Conservation (phyloP, 2,329 filamentous ascomycete genomes). For the Talaromyces sp. region DNA sequence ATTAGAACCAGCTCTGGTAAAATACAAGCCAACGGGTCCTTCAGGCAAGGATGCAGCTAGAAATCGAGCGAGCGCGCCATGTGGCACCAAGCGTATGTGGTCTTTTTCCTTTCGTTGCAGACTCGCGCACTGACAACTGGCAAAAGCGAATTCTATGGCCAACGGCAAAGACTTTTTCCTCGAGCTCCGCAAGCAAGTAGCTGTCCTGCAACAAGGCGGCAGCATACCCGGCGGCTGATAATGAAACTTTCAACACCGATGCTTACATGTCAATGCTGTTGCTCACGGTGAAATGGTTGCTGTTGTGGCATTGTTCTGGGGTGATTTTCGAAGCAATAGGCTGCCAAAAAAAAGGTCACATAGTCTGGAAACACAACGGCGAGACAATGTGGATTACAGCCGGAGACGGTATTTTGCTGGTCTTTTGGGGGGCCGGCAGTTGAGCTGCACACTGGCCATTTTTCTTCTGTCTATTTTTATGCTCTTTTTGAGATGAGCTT, state of each 20-base stretch:
- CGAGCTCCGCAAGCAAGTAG: conserved; percentile 43
- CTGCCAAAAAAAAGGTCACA: neutral
- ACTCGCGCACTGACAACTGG: conserved; percentile 6
- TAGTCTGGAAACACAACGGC: too few species aligned
- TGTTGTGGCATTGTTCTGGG: neutral
- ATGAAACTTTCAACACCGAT: neutral
- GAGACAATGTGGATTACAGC: neutral
- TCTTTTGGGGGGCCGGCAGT: neutral
- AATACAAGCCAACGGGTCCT: conserved; percentile 32
- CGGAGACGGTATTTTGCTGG: neutral
- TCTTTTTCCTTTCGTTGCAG: neutral
- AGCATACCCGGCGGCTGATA: conserved; percentile 30
- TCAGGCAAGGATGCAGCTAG: conserved; percentile 26
- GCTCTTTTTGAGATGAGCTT: neutral
- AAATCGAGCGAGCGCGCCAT: conserved; percentile 33
- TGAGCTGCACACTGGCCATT: neutral
- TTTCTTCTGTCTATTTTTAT: neutral
- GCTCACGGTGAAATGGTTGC: neutral
- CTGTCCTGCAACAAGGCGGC: conserved; percentile 31
- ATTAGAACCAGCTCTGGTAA: conserved; percentile 26
- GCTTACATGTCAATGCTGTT: neutral
- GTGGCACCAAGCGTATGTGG: conserved; percentile 40
- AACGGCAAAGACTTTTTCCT: conserved; percentile 46
- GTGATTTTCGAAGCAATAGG: neutral
- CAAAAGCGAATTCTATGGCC: conserved; percentile 41